Percentiles rank a stretch among this genome's conserved stretches.
These are phyloP conservation scores for Solanum boliviense DNA, from an alignment of 257 asterid species.

Conservation along the genomic window DNA sequence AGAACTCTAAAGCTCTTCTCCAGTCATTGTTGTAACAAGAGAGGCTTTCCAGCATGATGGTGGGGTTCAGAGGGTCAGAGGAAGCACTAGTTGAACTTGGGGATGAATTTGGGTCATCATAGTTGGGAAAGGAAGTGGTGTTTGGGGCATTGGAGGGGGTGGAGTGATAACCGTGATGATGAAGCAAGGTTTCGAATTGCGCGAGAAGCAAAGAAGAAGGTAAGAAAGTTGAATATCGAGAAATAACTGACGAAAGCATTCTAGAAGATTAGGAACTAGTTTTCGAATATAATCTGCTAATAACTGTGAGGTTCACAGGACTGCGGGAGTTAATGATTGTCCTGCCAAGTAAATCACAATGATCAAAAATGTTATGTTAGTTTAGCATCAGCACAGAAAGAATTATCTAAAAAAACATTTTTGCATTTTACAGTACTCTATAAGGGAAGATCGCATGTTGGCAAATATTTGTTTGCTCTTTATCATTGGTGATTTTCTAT, in stretches of 20 bases:
- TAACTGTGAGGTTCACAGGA: neutral
- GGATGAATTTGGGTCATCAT: slow-evolving; percentile 2
- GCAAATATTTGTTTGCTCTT: neutral
- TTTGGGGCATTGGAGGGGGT: slow-evolving; percentile 1
- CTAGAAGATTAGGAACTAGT: neutral
- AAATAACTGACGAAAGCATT: slow-evolving; percentile 32
- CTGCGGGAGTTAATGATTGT: neutral
- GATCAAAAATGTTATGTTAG: neutral
- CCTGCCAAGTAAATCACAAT: neutral
- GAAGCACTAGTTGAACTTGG: slow-evolving; percentile 6
- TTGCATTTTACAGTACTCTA: neutral
- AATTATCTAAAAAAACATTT: neutral
- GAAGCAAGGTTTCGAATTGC: slow-evolving; percentile 18
- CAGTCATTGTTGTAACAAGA: slow-evolving; percentile 71
- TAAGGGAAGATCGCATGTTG: neutral
- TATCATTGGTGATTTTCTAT: neutral
- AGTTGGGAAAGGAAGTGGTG: slow-evolving; percentile 7
- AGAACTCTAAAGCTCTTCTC: slow-evolving; percentile 77
- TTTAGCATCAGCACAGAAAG: neutral
- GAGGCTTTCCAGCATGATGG: slow-evolving; percentile 47
- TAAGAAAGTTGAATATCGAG: slow-evolving; percentile 18
- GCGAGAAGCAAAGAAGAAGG: slow-evolving; percentile 18
- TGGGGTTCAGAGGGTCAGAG: slow-evolving; percentile 19
- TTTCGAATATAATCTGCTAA: neutral
- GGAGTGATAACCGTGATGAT: neutral